Percentiles rank a stretch among this genome's conserved stretches.
These are phyloP conservation scores for Ballota nigra DNA, from an alignment of 257 asterid species.

Conservation along the genomic window DNA sequence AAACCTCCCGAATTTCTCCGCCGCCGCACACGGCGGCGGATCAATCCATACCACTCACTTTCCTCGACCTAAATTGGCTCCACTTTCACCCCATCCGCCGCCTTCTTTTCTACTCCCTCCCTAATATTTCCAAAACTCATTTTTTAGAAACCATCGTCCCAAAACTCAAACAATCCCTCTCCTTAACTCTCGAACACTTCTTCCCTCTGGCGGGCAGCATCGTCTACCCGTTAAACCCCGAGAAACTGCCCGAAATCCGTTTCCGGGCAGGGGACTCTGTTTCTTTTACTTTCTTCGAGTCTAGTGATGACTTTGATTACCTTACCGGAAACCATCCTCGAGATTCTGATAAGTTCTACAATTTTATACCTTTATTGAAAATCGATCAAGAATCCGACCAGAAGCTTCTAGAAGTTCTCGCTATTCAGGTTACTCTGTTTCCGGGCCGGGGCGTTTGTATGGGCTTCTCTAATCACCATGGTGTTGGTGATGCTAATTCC, in stretches of 20 bases:
- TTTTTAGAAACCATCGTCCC: constrained; percentile 39
- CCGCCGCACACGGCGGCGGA: constrained; percentile 6
- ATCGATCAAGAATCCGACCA: not conserved
- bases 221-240: constrained; percentile 16
- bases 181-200: constrained; percentile 42
- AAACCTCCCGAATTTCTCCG: not conserved
- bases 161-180: too few species aligned
- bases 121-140: not conserved
- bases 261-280: too few species aligned
- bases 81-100: constrained; percentile 28
- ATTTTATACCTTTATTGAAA: constrained; percentile 36
- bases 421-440: constrained; percentile 46
- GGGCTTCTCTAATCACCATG: constrained; percentile 38
- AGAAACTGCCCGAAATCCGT: constrained; percentile 25
- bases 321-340: constrained; percentile 35
- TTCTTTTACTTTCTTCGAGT: too few species aligned
- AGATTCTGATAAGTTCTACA: constrained; percentile 40
- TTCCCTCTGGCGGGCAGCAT: constrained; percentile 40
- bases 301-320: too few species aligned
- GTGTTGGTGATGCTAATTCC: constrained; percentile 37
- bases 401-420: constrained; percentile 27
- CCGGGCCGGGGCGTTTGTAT: constrained; percentile 42
- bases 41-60: not conserved
- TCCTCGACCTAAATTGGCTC: not conserved
- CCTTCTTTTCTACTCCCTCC: constrained; percentile 35